Base-by-base conservation (phyloP, 2,329 filamentous ascomycete genomes). In the Hypoxylon sp. region DNA sequence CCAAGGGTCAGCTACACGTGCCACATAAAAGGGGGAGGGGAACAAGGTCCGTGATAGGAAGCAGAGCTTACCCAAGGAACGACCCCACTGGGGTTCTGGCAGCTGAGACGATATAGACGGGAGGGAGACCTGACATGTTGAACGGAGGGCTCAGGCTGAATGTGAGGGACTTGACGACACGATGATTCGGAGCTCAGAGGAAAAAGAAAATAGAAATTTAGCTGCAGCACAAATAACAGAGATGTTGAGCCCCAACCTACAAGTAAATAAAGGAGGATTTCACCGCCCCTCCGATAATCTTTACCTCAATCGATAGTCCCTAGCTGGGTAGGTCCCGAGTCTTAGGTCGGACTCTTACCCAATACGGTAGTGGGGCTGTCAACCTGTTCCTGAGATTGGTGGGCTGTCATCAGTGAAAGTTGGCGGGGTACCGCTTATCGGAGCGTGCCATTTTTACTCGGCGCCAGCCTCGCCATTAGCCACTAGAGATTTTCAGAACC, bases 81-180 rank as follows among this genome's bases (percentile, higher is more conserved):
- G 93, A 94, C 76, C 96, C 96, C 72, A 97, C 87, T 58, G 96
- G 96, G 72, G 96, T 99, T 82, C 94, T 90, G 77, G 90, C 93
- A 72, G 90, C 91, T 65, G 96, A 96, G 78, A 98, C 94, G 78
- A 99, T 98, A 85, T 99, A 99, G 73, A 99, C 95, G 65, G 94
- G 87, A 73, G 93, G 91, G 71, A 94, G 88, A 74, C 88, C 89
- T 79, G 93, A 87, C 93, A 97, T 97, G 67, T 75, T 88, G 82
- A 55, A 62, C 14, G 19, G 50, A 55, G 32, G 28, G 60, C 36
- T 71, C 68, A 61, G 55, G 63, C 56, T 60, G 51, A 57, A 28
- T 34, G 61, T 38, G 23, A 43, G 13, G 38, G 55, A 50, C 60
- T 38, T 34, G 56, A 23, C 51, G 49, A 58, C 46, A 25, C 34